These are phyloP conservation scores for Rhododendron griersonianum DNA, from an alignment of 148 eudicot species.

Conservation along the genomic window DNA sequence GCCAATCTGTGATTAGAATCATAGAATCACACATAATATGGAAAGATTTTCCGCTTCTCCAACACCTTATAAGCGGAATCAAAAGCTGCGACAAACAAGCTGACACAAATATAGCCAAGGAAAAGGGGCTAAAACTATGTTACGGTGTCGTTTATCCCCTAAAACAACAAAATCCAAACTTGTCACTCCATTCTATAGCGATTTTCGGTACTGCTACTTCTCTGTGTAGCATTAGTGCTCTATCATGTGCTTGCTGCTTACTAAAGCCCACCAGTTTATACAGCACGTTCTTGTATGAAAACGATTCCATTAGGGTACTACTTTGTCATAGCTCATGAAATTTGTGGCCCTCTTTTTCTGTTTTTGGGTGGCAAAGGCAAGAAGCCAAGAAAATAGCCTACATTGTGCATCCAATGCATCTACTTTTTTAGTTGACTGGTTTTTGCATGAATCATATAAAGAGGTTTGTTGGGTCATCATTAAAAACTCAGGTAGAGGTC, in stretches of 20 bases:
- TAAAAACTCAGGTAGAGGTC: neutral
- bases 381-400: neutral
- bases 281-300: neutral
- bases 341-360: slow-evolving; percentile 18
- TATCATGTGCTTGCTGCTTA: neutral
- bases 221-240: neutral
- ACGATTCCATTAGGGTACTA: neutral
- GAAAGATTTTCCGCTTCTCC: no score
- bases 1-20: no score
- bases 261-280: neutral
- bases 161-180: neutral
- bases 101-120: neutral
- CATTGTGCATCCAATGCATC: slow-evolving; percentile 29
- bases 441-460: slow-evolving; percentile 53
- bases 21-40: no score
- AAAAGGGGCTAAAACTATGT: neutral
- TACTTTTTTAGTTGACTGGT: slow-evolving; percentile 62
- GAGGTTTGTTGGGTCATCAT: slow-evolving; percentile 19
- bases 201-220: neutral
- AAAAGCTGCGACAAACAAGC: neutral
- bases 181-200: neutral
- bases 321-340: neutral
- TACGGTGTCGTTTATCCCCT: neutral
- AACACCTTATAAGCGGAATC: neutral
- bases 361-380: neutral